Evolutionary conservation across 345 rosid species (phyloP), one percentile per base, ranked within the genome.

Genomic region (Citrus trifoliata): DNA sequence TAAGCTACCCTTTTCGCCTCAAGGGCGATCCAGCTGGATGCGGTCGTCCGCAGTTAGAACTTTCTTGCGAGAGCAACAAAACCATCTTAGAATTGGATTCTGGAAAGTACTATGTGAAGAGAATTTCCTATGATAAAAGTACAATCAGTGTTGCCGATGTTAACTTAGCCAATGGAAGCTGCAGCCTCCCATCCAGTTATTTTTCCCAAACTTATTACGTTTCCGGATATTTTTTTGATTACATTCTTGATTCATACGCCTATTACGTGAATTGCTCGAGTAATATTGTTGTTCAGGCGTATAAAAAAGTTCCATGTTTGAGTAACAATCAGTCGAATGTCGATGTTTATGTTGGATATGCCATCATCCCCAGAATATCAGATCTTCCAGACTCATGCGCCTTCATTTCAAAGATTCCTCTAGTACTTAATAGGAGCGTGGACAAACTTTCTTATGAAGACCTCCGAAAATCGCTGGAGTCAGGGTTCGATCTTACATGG

Each of bases 1-100:
- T 88, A 87, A 68, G 61, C 48, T 74, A 80, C 84, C 88, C 87
- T 18, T 88, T 88, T 55, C 85, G 87, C 65, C 82, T 84, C 32
- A 42, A 4, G 46, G 78, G 71, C 46, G 86, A 85, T 60, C 88
- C 88, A 24, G 10, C 30, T 0, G 59, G 14, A 37, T 85, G 87
- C 72, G 87, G 86, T 14, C 75, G 71, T 40, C 7, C 25, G 3
- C 78, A 10, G 24, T 88, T 71, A 4, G 78, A 82, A 37, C 67
- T 88, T 32, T 80, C 87, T 30, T 88, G 87, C 79, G 10, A 61
- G 38, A 58, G 78, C 76, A 80, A 88, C 86, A 67, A 42, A 70
- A 37, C 86, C 65, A 16, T 83, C 40, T 35, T 85, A 10, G 64
- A 76, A 5, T 33, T 74, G 53, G 60, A 35, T 53, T 72, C 78